Conservation (phyloP, 805 yeast genomes). For the Lipomyces oligophaga region DNA sequence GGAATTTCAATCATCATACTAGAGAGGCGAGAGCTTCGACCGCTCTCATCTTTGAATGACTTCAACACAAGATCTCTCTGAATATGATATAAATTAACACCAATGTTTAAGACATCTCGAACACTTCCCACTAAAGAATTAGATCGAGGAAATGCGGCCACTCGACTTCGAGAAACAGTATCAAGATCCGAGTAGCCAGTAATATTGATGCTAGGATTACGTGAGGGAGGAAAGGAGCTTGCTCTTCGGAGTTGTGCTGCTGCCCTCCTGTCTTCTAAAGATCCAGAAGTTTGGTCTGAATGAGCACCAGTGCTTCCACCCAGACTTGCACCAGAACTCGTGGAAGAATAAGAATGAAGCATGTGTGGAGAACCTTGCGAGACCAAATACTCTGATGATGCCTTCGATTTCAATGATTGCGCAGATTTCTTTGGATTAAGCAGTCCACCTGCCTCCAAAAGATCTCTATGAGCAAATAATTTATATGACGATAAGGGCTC, state of each 20-base stretch:
- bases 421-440: slow-evolving; percentile 39
- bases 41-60: slow-evolving; percentile 43
- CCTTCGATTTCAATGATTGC: slow-evolving; percentile 44
- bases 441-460: slow-evolving; percentile 22
- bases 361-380: neutral
- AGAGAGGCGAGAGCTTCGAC: slow-evolving; percentile 42
- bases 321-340: neutral
- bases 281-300: too few relatives aligned
- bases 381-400: slow-evolving; percentile 11
- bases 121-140: slow-evolving; percentile 54
- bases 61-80: slow-evolving; percentile 58
- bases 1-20: slow-evolving; percentile 48
- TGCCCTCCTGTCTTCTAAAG: neutral
- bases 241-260: slow-evolving; percentile 34
- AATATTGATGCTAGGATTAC: slow-evolving; percentile 30
- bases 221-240: slow-evolving; percentile 39
- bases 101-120: slow-evolving; percentile 61
- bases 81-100: slow-evolving; percentile 54
- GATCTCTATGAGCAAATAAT: slow-evolving; percentile 44
- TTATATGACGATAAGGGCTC: slow-evolving; percentile 53
- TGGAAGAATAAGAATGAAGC: neutral
- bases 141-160: slow-evolving; percentile 35
- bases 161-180: slow-evolving; percentile 38
- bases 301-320: neutral
- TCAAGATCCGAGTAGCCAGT: slow-evolving; percentile 51